Evolutionary conservation across 305 asterid species (phyloP).

Genomic region (Rubia peregrina): DNA sequence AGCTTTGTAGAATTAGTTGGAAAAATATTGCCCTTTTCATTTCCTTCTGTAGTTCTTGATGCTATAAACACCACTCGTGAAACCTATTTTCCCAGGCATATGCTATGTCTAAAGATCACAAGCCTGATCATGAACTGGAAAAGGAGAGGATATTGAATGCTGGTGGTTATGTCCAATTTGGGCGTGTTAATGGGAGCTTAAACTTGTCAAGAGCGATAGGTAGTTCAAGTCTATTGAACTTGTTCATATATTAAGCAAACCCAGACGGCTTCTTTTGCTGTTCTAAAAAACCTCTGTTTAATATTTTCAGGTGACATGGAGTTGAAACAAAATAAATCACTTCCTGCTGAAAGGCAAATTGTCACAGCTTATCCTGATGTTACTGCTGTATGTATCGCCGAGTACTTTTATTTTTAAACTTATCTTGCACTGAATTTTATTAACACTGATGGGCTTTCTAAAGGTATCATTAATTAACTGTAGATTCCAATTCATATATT

Average conservation of each 20-base stretch:
- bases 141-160: constrained; percentile 79
- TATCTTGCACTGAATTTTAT: neutral
- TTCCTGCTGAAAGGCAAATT: constrained; percentile 89
- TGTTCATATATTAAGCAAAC: constrained; percentile 12
- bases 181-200: constrained; percentile 92
- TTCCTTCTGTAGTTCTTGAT: constrained; percentile 9
- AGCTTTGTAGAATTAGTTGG: neutral
- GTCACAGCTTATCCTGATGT: constrained; percentile 90
- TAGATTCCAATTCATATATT: neutral
- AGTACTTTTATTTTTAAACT: constrained; percentile 7
- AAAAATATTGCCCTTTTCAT: neutral
- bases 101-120: constrained; percentile 85
- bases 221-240: constrained; percentile 18
- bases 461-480: neutral
- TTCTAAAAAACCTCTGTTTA: constrained; percentile 11
- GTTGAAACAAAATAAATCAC: constrained; percentile 69
- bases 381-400: constrained; percentile 46
- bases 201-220: constrained; percentile 95
- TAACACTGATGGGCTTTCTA: neutral
- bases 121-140: constrained; percentile 72
- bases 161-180: constrained; percentile 85
- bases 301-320: constrained; percentile 79
- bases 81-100: constrained; percentile 45
- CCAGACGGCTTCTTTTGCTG: constrained; percentile 13
- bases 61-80: constrained; percentile 1